phyloP scores from a whole-genome alignment of 2,329 filamentous ascomycete species.

The Chalaropsis thielavioides region DNA sequence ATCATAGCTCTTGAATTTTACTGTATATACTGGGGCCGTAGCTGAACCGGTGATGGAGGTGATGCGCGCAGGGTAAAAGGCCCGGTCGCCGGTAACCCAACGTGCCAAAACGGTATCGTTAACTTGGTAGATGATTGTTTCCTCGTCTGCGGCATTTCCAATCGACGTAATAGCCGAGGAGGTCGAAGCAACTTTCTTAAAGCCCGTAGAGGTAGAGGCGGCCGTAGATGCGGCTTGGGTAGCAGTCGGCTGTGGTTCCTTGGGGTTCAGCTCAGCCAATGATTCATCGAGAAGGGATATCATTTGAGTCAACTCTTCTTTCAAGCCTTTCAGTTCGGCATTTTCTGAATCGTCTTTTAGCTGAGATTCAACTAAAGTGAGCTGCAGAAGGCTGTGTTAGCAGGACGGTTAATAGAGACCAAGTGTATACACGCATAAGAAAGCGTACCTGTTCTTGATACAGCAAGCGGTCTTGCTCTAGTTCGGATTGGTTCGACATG shows the following conservation, averaged over 20 bases:
- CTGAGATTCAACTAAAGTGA: conserved; percentile 62
- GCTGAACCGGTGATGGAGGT: conserved; percentile 85
- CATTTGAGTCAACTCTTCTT: conserved; percentile 67
- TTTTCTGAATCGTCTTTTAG: conserved; percentile 71
- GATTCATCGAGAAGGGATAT: conserved; percentile 65
- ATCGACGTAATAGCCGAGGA: conserved; percentile 13
- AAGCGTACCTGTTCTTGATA: conserved; percentile 42
- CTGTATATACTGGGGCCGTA: conserved; percentile 81
- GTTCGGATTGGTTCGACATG: conserved; percentile 21
- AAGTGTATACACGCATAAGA: background rate
- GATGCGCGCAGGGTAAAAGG: conserved; percentile 84
- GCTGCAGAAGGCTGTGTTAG: conserved; percentile 31
- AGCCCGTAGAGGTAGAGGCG: conserved; percentile 27
- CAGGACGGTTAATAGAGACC: conserved; percentile 19
- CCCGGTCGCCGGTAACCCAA: conserved; percentile 78
- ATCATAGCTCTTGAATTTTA: conserved; percentile 87
- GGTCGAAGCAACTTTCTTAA: conserved; percentile 3
- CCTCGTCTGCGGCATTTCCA: conserved; percentile 31
- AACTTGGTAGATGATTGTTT: conserved; percentile 54
- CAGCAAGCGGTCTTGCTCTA: conserved; percentile 39
- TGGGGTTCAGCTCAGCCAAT: conserved; percentile 60
- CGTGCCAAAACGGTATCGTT: conserved; percentile 85
- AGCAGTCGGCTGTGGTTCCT: conserved; percentile 31
- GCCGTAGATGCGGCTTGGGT: conserved; percentile 26
- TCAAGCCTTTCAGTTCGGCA: conserved; percentile 60